Percentiles rank a stretch among this genome's conserved stretches.
These are phyloP conservation scores for Luffa aegyptiaca DNA, from an alignment of 306 rosid species.

Conservation along the genomic window DNA sequence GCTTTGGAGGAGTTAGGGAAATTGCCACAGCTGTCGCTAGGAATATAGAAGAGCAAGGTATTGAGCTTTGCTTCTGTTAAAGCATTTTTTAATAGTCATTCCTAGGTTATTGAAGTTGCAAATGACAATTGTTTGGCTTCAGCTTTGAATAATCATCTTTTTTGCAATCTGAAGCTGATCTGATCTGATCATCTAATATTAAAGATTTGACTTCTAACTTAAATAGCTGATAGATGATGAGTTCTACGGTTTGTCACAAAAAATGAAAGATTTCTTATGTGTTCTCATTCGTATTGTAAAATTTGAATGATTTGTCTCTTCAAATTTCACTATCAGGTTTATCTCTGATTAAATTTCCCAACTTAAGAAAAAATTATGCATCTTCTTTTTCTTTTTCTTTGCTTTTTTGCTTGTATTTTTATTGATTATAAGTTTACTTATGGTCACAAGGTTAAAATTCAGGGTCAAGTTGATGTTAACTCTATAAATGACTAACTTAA, in stretches of 20 bases:
- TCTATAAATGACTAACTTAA: not conserved
- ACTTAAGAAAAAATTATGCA: no score
- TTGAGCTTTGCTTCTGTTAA: slow-evolving; percentile 2
- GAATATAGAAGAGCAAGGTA: slow-evolving; percentile 36
- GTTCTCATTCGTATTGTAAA: not conserved
- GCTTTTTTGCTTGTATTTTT: no score
- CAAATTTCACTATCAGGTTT: not conserved
- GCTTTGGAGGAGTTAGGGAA: slow-evolving; percentile 29
- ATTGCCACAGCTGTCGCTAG: slow-evolving; percentile 19
- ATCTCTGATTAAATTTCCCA: not conserved
- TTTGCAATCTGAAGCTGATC: not conserved
- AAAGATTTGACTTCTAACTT: not conserved
- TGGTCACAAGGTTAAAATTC: no score
- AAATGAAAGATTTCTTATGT: not conserved
- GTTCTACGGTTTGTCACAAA: not conserved
- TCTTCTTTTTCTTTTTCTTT: no score
- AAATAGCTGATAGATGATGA: not conserved
- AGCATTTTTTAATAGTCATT: not conserved
- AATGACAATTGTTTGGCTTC: no score
- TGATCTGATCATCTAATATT: not conserved
- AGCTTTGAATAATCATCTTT: not conserved
- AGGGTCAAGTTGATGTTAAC: not conserved
- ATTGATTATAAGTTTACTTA: no score
- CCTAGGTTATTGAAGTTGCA: not conserved
- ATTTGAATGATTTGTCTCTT: not conserved